These are phyloP conservation scores for Pseudogymnoascus pannorum DNA, from an alignment of 2,329 filamentous ascomycete species.

Conservation along the genomic window DNA sequence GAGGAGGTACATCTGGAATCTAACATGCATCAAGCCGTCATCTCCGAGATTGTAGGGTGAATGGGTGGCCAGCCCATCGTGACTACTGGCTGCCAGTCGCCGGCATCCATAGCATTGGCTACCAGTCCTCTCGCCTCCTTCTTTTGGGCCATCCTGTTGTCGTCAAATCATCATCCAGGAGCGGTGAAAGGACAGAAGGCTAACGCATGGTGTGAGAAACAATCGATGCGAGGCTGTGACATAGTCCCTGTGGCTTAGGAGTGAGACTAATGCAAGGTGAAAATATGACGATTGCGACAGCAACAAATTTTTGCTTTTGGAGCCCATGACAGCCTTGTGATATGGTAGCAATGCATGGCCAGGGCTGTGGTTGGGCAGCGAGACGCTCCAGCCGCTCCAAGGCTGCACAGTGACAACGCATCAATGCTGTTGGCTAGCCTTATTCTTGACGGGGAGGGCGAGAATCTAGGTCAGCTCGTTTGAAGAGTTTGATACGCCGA, in stretches of 20 bases:
- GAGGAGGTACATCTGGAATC: background rate
- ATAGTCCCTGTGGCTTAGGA: conserved; percentile 4
- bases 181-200: conserved; percentile 5
- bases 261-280: conserved; percentile 8
- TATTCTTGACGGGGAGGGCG: background rate
- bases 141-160: background rate
- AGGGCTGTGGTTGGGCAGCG: conserved; percentile 42
- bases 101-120: background rate
- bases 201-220: background rate
- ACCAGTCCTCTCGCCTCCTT: background rate
- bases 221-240: conserved; percentile 10
- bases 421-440: conserved; percentile 10
- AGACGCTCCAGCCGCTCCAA: conserved; percentile 37
- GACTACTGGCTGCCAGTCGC: background rate
- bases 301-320: conserved; percentile 4
- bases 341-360: conserved; percentile 21
- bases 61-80: background rate
- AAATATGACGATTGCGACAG: conserved; percentile 1
- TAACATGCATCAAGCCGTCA: conserved; percentile 5
- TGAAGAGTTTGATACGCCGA: background rate
- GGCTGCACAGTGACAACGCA: conserved; percentile 20
- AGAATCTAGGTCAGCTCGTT: background rate
- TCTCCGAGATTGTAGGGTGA: background rate
- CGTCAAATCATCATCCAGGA: background rate
- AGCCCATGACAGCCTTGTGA: background rate